phyloP scores from a whole-genome alignment of 202 grass and related monocot genomes.

The Elaeis oleifera region DNA sequence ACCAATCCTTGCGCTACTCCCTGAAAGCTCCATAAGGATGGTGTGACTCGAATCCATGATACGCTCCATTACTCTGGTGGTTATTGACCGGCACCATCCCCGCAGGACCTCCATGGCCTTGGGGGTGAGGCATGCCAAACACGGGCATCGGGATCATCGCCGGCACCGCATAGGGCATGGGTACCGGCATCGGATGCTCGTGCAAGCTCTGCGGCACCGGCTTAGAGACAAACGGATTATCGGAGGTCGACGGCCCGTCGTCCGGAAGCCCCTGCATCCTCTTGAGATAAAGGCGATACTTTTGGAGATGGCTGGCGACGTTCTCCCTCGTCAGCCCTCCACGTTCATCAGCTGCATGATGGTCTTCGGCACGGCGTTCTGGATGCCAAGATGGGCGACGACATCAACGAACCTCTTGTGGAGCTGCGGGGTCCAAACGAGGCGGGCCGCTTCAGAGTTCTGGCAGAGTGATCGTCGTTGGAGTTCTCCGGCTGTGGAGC shows the following conservation, averaged over 20 bases:
- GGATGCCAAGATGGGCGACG: conserved; percentile 86
- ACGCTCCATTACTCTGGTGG: conserved; percentile 12
- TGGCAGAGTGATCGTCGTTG: conserved; percentile 17
- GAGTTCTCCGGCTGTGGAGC: neutral
- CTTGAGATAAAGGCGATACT: conserved; percentile 85
- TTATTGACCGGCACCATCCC: conserved; percentile 26
- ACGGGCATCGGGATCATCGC: conserved; percentile 31
- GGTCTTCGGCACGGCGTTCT: conserved; percentile 92
- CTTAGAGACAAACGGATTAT: conserved; percentile 71
- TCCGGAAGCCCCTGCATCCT: conserved; percentile 63
- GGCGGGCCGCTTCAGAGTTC: conserved; percentile 33
- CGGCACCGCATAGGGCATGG: conserved; percentile 19
- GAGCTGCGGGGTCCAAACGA: conserved; percentile 97
- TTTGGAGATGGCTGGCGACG: conserved; percentile 90
- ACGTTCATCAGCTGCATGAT: conserved; percentile 99
- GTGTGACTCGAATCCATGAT: conserved; percentile 8
- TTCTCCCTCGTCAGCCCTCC: conserved; percentile 75
- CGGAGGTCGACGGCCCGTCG: conserved; percentile 53
- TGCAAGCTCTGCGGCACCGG: conserved; percentile 50
- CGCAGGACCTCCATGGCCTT: conserved; percentile 21
- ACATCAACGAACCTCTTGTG: conserved; percentile 99
- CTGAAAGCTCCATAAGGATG: conserved; percentile 8
- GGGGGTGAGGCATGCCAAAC: conserved; percentile 25
- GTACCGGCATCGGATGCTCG: conserved; percentile 30
- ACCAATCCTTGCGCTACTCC: conserved; percentile 2